Percentiles rank a stretch among this genome's conserved stretches.
Evolutionary conservation across 1,284 basidiomycete species (phyloP).

Genomic region (Singerocomus rubriflavus): DNA sequence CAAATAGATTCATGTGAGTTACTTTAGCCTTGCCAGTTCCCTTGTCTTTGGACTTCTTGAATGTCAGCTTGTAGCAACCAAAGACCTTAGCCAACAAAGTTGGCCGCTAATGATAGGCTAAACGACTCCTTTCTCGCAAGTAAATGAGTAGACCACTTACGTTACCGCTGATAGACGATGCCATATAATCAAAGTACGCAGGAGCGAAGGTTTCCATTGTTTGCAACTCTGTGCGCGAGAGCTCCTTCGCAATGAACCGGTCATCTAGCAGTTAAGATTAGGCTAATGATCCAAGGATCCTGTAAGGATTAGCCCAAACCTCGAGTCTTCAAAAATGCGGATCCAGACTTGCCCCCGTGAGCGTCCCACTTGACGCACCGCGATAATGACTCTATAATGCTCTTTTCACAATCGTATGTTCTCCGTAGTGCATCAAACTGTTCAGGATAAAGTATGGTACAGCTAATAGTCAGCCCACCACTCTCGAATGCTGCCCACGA

Average conservation of each 20-base stretch:
- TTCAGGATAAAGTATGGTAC: constrained; percentile 94
- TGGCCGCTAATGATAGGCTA: constrained; percentile 61
- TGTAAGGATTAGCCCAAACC: constrained; percentile 45
- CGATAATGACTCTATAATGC: constrained; percentile 90
- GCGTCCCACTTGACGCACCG: constrained; percentile 97
- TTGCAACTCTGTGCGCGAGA: constrained; percentile 89
- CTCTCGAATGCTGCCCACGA: constrained; percentile 86
- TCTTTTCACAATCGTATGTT: constrained; percentile 91
- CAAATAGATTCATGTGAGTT: constrained; percentile 91
- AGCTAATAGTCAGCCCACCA: constrained; percentile 90
- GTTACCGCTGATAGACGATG: constrained; percentile 75
- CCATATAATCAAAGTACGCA: constrained; percentile 97
- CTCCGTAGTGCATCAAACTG: constrained; percentile 94
- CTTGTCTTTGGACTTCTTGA: constrained; percentile 76
- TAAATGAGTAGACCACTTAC: constrained; percentile 41
- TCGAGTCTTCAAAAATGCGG: constrained; percentile 93
- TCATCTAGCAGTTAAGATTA: constrained; percentile 61
- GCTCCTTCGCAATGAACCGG: constrained; percentile 97
- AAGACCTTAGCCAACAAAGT: constrained; percentile 97
- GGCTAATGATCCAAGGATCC: neutral
- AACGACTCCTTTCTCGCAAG: neutral
- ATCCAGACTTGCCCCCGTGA: constrained; percentile 94
- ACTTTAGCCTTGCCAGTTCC: constrained; percentile 66
- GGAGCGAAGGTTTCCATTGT: constrained; percentile 97
- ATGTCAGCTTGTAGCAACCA: constrained; percentile 95